Percentiles rank a stretch among this genome's conserved stretches.
Evolutionary conservation across 352 stramenopile genomes (phyloP).

Genomic region (Pythium sukuiense): DNA sequence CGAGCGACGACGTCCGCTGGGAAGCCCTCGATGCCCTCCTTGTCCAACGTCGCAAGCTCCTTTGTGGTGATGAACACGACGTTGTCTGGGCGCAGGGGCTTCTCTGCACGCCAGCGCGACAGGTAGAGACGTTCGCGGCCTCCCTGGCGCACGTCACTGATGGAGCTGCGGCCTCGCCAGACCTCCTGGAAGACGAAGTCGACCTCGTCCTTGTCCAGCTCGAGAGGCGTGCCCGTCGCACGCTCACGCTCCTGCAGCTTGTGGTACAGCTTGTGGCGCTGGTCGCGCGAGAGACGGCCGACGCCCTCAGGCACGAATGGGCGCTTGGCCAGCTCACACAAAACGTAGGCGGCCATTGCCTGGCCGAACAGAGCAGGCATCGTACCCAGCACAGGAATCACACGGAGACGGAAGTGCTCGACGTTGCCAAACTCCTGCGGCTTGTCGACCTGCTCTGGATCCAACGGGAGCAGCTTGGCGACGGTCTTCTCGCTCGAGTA

Average conservation of each 20-base stretch:
- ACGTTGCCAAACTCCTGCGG: slow-evolving; percentile 95
- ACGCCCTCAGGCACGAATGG: slow-evolving; percentile 82
- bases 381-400: slow-evolving; percentile 94
- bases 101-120: slow-evolving; percentile 76
- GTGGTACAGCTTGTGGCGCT: slow-evolving; percentile 86
- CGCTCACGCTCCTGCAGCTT: slow-evolving; percentile 80
- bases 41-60: slow-evolving; percentile 64
- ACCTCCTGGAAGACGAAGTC: slow-evolving; percentile 89
- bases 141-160: slow-evolving; percentile 67
- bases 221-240: slow-evolving; percentile 51
- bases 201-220: slow-evolving; percentile 84
- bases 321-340: slow-evolving; percentile 93
- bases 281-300: slow-evolving; percentile 72
- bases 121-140: slow-evolving; percentile 80
- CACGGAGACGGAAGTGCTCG: slow-evolving; percentile 95
- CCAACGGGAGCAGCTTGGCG: slow-evolving; percentile 93
- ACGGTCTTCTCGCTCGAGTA: slow-evolving; percentile 97
- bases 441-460: slow-evolving; percentile 87
- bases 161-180: slow-evolving; percentile 75
- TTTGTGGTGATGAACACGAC: slow-evolving; percentile 86
- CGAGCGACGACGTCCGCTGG: slow-evolving; percentile 58
- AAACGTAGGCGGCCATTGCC: slow-evolving; percentile 92
- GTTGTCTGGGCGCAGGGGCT: slow-evolving; percentile 78
- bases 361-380: slow-evolving; percentile 98
- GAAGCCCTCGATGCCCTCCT: slow-evolving; percentile 65